Percentiles rank a stretch among this genome's conserved stretches.
Conservation (phyloP, 345 rosid genomes). For the Raphanus sativus region DNA sequence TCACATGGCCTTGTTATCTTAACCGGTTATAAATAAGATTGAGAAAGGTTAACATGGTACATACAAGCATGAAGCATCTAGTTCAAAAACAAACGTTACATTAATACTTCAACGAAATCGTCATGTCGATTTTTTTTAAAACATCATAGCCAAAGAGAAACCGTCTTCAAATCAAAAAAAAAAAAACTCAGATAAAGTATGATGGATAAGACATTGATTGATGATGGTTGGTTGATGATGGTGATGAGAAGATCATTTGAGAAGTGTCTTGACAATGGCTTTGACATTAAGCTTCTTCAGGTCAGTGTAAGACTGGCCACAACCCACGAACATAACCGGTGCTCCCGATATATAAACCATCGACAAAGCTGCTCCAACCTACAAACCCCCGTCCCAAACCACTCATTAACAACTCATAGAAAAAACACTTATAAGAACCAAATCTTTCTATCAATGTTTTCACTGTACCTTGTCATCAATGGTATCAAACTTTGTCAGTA, state of each 20-base stretch:
- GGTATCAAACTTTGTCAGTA: constrained; percentile 94
- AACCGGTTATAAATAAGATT: not conserved
- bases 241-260: constrained; percentile 53
- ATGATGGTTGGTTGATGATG: not conserved
- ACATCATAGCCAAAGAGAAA: constrained; percentile 38
- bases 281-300: constrained; percentile 90
- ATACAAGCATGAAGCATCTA: not conserved
- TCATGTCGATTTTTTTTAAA: not conserved
- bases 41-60: not conserved
- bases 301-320: constrained; percentile 96
- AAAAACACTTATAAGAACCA: not conserved
- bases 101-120: not conserved
- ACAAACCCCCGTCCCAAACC: constrained; percentile 18
- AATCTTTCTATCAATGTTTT: not conserved
- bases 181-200: constrained; percentile 6
- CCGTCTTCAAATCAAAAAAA: constrained; percentile 36
- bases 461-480: constrained; percentile 87
- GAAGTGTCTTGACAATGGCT: constrained; percentile 85
- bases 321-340: constrained; percentile 97
- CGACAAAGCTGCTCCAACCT: constrained; percentile 98
- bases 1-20: not conserved
- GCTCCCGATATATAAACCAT: constrained; percentile 97
- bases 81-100: not conserved
- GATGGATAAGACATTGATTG: constrained; percentile 30
- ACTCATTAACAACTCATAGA: constrained; percentile 18